Evolutionary conservation across 2,329 filamentous ascomycete genomes (phyloP).

Genomic region (Cordyceps tenuipes): DNA sequence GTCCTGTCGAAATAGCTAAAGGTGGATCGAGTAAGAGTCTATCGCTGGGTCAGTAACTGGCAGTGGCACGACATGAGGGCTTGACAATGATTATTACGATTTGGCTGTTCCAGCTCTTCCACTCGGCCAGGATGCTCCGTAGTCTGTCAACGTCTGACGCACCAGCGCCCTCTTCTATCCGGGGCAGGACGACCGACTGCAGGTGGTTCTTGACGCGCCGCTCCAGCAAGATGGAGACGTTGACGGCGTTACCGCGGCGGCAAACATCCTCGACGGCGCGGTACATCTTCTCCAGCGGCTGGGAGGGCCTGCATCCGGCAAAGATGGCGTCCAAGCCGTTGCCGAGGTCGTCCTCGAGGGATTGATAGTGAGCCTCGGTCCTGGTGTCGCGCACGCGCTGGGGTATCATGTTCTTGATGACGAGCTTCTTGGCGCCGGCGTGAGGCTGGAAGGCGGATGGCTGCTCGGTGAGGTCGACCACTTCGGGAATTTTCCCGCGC

Average conservation of each 20-base stretch:
- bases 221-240: slow-evolving; percentile 59
- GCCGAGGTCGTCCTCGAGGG: slow-evolving; percentile 66
- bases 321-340: slow-evolving; percentile 69
- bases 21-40: slow-evolving; percentile 73
- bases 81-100: slow-evolving; percentile 43
- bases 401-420: slow-evolving; percentile 82
- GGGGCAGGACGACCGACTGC: slow-evolving; percentile 47
- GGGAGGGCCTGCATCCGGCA: slow-evolving; percentile 48
- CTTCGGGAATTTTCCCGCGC: slow-evolving; percentile 32
- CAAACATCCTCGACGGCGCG: slow-evolving; percentile 88
- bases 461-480: slow-evolving; percentile 26
- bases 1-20: slow-evolving; percentile 93
- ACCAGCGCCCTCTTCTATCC: slow-evolving; percentile 42
- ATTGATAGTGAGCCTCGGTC: slow-evolving; percentile 68
- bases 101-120: slow-evolving; percentile 72
- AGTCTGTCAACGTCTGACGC: slow-evolving; percentile 56
- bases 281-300: slow-evolving; percentile 83
- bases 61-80: neutral
- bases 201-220: slow-evolving; percentile 61
- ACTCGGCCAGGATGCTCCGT: slow-evolving; percentile 46
- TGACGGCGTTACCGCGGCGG: slow-evolving; percentile 61
- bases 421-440: slow-evolving; percentile 70
- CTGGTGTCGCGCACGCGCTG: slow-evolving; percentile 48
- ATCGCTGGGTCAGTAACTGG: slow-evolving; percentile 3
- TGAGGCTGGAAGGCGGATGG: slow-evolving; percentile 58